These are phyloP conservation scores for Metarhizium sp. DNA, from an alignment of 2,329 filamentous ascomycete species.

Conservation along the genomic window DNA sequence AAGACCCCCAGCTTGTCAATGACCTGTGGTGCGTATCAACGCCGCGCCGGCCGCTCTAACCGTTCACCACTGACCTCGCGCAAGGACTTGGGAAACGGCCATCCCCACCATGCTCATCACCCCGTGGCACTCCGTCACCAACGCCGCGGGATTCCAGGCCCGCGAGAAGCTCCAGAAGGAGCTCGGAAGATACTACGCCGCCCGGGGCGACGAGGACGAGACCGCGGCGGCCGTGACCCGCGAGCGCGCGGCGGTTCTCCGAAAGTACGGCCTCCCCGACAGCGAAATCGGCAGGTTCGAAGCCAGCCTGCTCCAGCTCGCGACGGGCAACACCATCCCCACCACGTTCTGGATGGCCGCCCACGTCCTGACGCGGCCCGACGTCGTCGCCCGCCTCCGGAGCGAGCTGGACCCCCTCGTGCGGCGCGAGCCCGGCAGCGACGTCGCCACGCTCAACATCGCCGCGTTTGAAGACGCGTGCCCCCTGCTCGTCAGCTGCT, in stretches of 20 bases:
- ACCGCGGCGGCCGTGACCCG: conserved; percentile 19
- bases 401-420: not conserved
- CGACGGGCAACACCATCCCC: conserved; percentile 26
- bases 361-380: conserved; percentile 18
- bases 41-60: no score
- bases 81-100: conserved; percentile 16
- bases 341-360: conserved; percentile 26
- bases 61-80: not conserved
- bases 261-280: conserved; percentile 18
- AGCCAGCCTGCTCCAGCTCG: conserved; percentile 19
- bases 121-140: conserved; percentile 15
- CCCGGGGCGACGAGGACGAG: conserved; percentile 13
- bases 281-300: conserved; percentile 20
- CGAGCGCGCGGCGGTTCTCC: conserved; percentile 16
- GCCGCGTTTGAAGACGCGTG: conserved; percentile 24
- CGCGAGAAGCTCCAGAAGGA: conserved; percentile 12
- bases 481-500: conserved; percentile 30
- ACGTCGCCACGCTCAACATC: conserved; percentile 10
- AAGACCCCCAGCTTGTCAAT: no score
- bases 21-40: no score
- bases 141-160: conserved; percentile 15
- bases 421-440: no score
- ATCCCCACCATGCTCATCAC: conserved; percentile 18
- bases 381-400: conserved; percentile 17
- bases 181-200: conserved; percentile 21